Base-by-base conservation (phyloP, 2,329 filamentous ascomycete species). In the Botryotinia convoluta region DNA sequence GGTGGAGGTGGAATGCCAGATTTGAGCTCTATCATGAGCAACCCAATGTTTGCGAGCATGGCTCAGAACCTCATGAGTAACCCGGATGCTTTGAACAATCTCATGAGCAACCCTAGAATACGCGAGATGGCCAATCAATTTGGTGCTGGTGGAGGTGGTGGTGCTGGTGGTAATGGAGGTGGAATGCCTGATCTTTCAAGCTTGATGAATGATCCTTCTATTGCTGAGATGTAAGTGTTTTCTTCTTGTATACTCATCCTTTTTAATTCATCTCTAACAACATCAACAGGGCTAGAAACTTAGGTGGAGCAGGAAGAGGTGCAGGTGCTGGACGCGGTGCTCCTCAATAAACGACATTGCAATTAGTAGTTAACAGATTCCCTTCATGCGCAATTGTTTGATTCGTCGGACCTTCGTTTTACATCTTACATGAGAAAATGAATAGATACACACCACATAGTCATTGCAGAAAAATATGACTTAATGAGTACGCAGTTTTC, bases 11-110 rank as follows among this genome's bases (percentile, higher is more conserved):
- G 93, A 72, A 96, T 97, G 92, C 94, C 95, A 20, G 95, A 98
- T 82, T 86, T 99, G 37, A 84, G 89, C 76, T 89, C 89, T 76
- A 91, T 99, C 82, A 97, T 98, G 94, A 94, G 87, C 86, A 99
- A 98, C 86, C 96, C 96, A 72, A 98, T 98, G 96, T 97, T 99
- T 85, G 90, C 94, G 69, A 93, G 89, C 84, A 98, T 98, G 94
- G 96, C 96, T 7, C 94, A 98, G 86, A 97, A 93, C 83, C 84
- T 99, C 72, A 98, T 98, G 96, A 93, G 90, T 84, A 98, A 99
- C 85, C 96, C 96, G 0, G 93, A 97, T 16, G 90, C 95, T 86
- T 92, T 98, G 90, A 88, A 87, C 81, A 96, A 94, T 82, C 84
- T 99, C 74, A 97, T 99, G 95, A 94, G 87, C 86, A 98, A 99